These are phyloP conservation scores for Lyophyllum semitale DNA, from an alignment of 768 basidiomycete species.

Conservation along the genomic window DNA sequence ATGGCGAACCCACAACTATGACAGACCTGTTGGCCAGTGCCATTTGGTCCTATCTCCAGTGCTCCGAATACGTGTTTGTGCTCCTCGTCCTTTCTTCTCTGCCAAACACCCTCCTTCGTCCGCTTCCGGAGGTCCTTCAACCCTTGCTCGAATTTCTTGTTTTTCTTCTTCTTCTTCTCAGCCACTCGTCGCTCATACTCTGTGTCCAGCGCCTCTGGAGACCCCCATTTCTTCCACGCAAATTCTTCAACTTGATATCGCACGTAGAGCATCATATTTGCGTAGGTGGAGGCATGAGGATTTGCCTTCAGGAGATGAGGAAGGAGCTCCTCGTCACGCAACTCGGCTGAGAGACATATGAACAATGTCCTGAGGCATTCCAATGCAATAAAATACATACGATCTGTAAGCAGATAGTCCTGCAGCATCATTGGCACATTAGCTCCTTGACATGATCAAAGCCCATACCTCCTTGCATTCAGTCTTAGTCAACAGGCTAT, in stretches of 20 bases:
- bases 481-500: conserved; percentile 94
- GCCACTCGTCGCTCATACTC: conserved; percentile 16
- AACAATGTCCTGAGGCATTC: not conserved
- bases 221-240: conserved; percentile 98
- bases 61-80: conserved; percentile 84
- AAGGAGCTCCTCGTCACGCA: conserved; percentile 87
- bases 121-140: conserved; percentile 55
- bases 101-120: conserved; percentile 30
- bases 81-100: conserved; percentile 32
- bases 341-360: conserved; percentile 65
- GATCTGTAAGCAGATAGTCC: conserved; percentile 95
- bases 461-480: conserved; percentile 88
- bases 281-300: conserved; percentile 94
- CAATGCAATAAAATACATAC: conserved; percentile 42
- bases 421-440: conserved; percentile 26
- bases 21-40: conserved; percentile 72
- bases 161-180: conserved; percentile 33
- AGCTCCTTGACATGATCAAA: not conserved
- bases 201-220: conserved; percentile 75
- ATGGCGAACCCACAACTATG: conserved; percentile 90
- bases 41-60: conserved; percentile 53
- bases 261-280: conserved; percentile 99
- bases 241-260: conserved; percentile 94
- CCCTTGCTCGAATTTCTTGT: conserved; percentile 93
- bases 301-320: conserved; percentile 72